A percentile compares a stretch with the other conserved stretches of the same genome.
These are phyloP conservation scores for Tillandsia fasciculata DNA, from an alignment of 176 grass and related monocot genomes.

Conservation along the genomic window DNA sequence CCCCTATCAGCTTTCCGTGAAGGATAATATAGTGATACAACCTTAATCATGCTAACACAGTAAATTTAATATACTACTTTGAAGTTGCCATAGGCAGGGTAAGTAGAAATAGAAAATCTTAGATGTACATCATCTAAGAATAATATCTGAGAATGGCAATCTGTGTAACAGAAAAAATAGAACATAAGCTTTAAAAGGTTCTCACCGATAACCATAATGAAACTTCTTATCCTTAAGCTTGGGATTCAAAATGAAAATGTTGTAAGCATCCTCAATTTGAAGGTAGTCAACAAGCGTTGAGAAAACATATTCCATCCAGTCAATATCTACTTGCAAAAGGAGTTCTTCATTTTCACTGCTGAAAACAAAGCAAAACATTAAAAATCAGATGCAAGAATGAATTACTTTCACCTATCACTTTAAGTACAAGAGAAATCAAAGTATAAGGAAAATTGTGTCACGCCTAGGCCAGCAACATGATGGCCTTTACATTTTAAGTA, in stretches of 20 bases:
- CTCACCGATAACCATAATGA: slow-evolving; percentile 87
- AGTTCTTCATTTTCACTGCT: slow-evolving; percentile 34
- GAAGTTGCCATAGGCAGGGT: not conserved
- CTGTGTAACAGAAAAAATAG: not conserved
- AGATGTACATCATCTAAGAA: not conserved
- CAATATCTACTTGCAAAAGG: slow-evolving; percentile 75
- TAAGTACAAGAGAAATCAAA: too few species aligned
- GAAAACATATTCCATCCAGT: slow-evolving; percentile 81
- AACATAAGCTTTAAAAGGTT: not conserved
- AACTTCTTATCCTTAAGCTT: slow-evolving; percentile 41
- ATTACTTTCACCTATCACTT: not conserved
- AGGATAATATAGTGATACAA: not conserved
- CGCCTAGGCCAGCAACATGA: too few species aligned
- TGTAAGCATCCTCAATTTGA: slow-evolving; percentile 90
- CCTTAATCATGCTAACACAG: not conserved
- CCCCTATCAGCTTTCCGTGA: not conserved
- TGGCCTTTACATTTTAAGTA: too few species aligned
- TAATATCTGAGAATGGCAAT: not conserved
- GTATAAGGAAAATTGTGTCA: too few species aligned
- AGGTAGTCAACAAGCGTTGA: slow-evolving; percentile 71
- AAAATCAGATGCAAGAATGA: slow-evolving; percentile 2
- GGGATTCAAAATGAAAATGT: slow-evolving; percentile 88
- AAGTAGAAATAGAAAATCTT: not conserved
- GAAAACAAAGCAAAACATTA: slow-evolving; percentile 21
- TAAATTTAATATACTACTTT: not conserved